Conservation (phyloP, 1,284 basidiomycete species). For the Sporisorium graminicola region DNA sequence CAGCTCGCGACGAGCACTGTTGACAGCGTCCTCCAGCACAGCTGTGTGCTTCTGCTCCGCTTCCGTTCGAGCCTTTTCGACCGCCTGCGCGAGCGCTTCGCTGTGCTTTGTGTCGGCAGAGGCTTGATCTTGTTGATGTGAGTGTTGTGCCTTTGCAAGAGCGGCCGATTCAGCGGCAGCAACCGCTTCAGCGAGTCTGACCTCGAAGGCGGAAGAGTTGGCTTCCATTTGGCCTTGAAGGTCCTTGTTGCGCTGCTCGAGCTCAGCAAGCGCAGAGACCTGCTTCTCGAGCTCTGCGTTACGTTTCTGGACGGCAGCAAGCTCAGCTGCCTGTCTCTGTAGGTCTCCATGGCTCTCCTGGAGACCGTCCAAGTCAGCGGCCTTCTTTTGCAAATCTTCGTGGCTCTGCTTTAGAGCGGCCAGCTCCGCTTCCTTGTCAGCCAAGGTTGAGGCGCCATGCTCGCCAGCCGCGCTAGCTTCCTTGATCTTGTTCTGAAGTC, state of each 20-base stretch:
- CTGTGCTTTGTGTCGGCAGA: constrained; percentile 12
- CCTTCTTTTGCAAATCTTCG: constrained; percentile 19
- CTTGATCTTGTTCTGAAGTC: constrained; percentile 24
- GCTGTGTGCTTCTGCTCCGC: constrained; percentile 40
- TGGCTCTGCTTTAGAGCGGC: constrained; percentile 19
- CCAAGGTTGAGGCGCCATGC: constrained; percentile 22
- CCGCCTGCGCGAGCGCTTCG: constrained; percentile 23
- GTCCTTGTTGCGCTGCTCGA: constrained; percentile 17
- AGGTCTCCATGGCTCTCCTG: constrained; percentile 15
- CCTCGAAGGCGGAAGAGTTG: constrained; percentile 25
- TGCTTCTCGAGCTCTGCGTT: constrained; percentile 28
- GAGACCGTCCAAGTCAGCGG: constrained; percentile 1
- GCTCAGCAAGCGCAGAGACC: constrained; percentile 3
- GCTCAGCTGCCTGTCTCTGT: constrained; percentile 16
- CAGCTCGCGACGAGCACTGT: constrained; percentile 35
- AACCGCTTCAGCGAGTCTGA: constrained; percentile 44
- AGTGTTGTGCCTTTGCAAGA: constrained; percentile 22
- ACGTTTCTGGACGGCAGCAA: constrained; percentile 6
- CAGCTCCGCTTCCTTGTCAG: constrained; percentile 41
- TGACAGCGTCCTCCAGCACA: constrained; percentile 39
- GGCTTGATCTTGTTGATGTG: constrained; percentile 18
- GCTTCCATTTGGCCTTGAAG: constrained; percentile 23
- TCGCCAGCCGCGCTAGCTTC: constrained; percentile 30
- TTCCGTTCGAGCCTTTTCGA: constrained; percentile 29
- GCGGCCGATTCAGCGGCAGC: constrained; percentile 47